A percentile compares a stretch with the other conserved stretches of the same genome.
phyloP scores from a whole-genome alignment of 805 yeast species.

The Debaryomyces maramus region DNA sequence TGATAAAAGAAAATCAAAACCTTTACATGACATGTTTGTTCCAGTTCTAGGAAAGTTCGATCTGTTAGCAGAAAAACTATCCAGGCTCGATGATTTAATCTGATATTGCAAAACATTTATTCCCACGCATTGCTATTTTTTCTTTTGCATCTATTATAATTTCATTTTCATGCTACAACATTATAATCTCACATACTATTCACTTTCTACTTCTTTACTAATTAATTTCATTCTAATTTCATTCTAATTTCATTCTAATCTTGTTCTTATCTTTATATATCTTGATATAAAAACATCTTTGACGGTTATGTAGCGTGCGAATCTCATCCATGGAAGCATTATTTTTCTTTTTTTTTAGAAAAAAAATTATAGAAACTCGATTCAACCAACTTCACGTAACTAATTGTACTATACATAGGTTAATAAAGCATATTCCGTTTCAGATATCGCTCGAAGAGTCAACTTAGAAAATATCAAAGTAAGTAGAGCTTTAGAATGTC shows the following conservation, averaged over 20 bases:
- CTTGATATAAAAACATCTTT: neutral
- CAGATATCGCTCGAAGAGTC: too few relatives aligned
- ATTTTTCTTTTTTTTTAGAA: neutral
- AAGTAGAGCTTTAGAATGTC: constrained; percentile 26
- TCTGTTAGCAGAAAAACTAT: constrained; percentile 42
- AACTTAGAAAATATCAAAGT: neutral
- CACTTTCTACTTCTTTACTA: too few relatives aligned
- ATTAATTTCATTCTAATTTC: too few relatives aligned
- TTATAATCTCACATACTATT: too few relatives aligned
- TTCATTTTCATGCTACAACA: too few relatives aligned
- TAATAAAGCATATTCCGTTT: too few relatives aligned
- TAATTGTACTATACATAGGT: too few relatives aligned
- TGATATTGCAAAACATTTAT: constrained; percentile 1
- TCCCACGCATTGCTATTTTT: neutral
- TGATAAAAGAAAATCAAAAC: constrained; percentile 25
- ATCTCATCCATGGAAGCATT: neutral
- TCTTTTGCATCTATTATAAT: neutral
- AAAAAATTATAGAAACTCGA: neutral
- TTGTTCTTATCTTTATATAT: neutral
- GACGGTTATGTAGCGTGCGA: constrained; percentile 1
- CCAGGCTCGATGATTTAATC: constrained; percentile 32
- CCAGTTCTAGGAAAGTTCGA: constrained; percentile 55
- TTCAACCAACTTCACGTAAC: too few relatives aligned
- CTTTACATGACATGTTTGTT: constrained; percentile 54
- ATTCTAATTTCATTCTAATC: neutral